Evolutionary conservation across 2,329 filamentous ascomycete genomes (phyloP).

Genomic region (Aspergillus sojae): DNA sequence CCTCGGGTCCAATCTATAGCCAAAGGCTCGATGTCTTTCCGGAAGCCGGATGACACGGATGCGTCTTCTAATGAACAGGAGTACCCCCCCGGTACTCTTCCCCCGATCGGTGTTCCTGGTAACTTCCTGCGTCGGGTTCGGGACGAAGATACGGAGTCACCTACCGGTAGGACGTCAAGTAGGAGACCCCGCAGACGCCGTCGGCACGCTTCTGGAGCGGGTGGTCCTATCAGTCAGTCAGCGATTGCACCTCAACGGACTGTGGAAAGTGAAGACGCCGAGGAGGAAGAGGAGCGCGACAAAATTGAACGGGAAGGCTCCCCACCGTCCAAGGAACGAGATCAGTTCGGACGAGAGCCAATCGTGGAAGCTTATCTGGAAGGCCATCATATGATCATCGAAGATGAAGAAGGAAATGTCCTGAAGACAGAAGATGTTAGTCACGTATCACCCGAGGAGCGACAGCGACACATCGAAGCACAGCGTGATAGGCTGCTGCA

Average conservation of each 20-base stretch:
- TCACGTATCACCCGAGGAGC: conserved; percentile 57
- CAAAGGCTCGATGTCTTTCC: conserved; percentile 73
- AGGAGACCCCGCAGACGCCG: conserved; percentile 58
- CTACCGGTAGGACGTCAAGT: conserved; percentile 59
- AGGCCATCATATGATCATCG: conserved; percentile 75
- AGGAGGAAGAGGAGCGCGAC: conserved; percentile 33
- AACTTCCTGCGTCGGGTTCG: conserved; percentile 79
- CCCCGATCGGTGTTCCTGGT: conserved; percentile 70
- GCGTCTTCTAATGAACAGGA: conserved; percentile 58
- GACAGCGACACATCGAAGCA: conserved; percentile 59
- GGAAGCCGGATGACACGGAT: conserved; percentile 71
- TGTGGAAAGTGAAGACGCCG: conserved; percentile 26
- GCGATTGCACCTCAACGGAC: conserved; percentile 73
- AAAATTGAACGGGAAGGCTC: conserved; percentile 40
- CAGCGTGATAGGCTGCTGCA: conserved; percentile 57
- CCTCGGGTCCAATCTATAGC: conserved; percentile 82
- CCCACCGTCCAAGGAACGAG: conserved; percentile 38
- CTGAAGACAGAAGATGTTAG: conserved; percentile 63
- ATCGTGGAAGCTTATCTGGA: conserved; percentile 76
- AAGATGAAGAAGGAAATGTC: conserved; percentile 86
- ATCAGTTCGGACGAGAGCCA: conserved; percentile 38
- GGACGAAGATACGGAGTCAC: conserved; percentile 67
- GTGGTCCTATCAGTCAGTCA: conserved; percentile 85
- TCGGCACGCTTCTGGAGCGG: conserved; percentile 70
- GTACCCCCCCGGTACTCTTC: conserved; percentile 70